Conservation (phyloP, 1,284 basidiomycete genomes). For the Ceratobasidium theobromae region DNA sequence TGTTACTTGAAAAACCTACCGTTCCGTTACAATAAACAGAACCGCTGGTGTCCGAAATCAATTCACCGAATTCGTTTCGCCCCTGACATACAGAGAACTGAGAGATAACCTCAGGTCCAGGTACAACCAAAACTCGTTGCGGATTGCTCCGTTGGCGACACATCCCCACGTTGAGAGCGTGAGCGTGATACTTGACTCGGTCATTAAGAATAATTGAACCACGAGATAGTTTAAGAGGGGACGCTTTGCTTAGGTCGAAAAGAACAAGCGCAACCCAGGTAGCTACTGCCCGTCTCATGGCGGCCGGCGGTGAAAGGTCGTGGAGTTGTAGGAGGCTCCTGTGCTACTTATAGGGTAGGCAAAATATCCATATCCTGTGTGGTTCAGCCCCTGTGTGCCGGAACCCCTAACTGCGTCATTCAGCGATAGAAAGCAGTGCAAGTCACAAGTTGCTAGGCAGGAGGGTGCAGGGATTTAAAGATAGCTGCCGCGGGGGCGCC, state of each 20-base stretch:
- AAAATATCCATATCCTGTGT: not conserved
- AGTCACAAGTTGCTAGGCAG: not conserved
- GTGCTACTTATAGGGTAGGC: no score
- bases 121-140: not conserved
- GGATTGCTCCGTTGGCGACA: constrained; percentile 7
- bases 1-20: not conserved
- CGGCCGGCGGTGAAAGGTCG: no score
- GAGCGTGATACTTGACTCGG: not conserved
- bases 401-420: not conserved
- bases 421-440: not conserved
- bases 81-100: constrained; percentile 13
- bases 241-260: no score
- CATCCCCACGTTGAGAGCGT: constrained; percentile 18
- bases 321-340: no score
- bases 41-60: constrained; percentile 9
- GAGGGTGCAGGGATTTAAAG: not conserved
- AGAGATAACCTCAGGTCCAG: constrained; percentile 6
- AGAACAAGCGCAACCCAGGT: no score
- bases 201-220: constrained; percentile 15
- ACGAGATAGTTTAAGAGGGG: not conserved
- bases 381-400: not conserved
- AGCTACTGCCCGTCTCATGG: not conserved
- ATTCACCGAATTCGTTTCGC: constrained; percentile 22
- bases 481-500: not conserved
- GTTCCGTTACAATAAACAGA: constrained; percentile 15